Evolutionary conservation across 129 eudicot species (phyloP), one percentile per base, ranked within the genome.

Genomic region (Glebionis coronaria): DNA sequence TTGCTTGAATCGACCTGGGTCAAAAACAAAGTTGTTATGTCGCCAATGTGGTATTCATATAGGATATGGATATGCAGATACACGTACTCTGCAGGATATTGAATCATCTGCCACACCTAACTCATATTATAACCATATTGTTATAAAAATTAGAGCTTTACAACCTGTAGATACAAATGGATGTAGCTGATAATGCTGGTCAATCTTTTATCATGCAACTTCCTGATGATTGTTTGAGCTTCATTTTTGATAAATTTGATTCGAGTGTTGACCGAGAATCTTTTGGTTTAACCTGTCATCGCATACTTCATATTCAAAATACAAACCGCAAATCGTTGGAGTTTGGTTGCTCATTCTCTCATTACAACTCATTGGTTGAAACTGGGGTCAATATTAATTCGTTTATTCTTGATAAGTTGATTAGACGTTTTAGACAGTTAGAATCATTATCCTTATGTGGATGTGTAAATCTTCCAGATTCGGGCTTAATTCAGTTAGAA

Each of bases 211-310:
- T 90, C 31, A 65, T 61, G 73, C 84, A 81, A 68, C 87, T 88
- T 72, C 89, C 66, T 6, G 50, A 61, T 16, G 66, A 61, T 74
- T 61, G 66, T 61, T 76, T 92, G 18, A 61, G 50, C 67, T 78
- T 73, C 52, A 82, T 88, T 52, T 88, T 87, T 50, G 72, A 77
- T 31, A 59, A 84, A 46, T 83, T 91, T 45, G 75, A 50, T 58
- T 77, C 75, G 21, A 73, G 73, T 42, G 63, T 42, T 29, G 97
- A 87, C 61, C 88, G 97, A 3, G 90, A 88, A 64, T 84, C 96
- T 42, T 91, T 91, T 64, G 96, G 97, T 58, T 62, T 92, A 74
- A 88, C 95, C 50, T 92, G 98, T 69, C 96, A 63, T 35, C 84
- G 89, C 2, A 82, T 91, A 83, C 95, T 88, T 52, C 77, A 70